Conservation (phyloP, 371 early-diverging fungal species). For the Mortierella sp. region DNA sequence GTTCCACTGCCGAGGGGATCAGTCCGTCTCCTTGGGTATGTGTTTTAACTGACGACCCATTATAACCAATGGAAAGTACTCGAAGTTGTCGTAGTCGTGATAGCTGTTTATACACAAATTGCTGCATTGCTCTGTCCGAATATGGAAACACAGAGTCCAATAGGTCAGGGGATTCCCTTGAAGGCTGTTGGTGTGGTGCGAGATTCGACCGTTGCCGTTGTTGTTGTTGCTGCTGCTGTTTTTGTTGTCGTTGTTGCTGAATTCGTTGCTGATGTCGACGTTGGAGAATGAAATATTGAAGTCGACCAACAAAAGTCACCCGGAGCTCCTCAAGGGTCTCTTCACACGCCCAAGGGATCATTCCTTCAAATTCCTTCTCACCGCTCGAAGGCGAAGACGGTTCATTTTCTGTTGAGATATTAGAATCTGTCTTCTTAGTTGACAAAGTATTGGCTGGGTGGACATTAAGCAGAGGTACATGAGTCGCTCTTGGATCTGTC, state of each 20-base stretch:
- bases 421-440: too few species aligned
- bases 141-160: too few species aligned
- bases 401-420: too few species aligned
- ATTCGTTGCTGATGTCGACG: too few species aligned
- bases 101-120: constrained; percentile 14
- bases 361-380: constrained; percentile 1
- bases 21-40: too few species aligned
- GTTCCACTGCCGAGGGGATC: constrained; percentile 16
- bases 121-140: constrained; percentile 1
- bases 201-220: too few species aligned
- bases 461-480: background rate
- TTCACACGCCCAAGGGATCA: constrained; percentile 17
- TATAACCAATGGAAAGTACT: constrained; percentile 22
- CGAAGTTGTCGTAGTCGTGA: constrained; percentile 16
- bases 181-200: too few species aligned
- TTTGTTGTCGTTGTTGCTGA: too few species aligned
- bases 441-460: too few species aligned
- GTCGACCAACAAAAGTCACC: constrained; percentile 20
- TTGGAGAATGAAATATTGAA: background rate
- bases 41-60: constrained; percentile 5
- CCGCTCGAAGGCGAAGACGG: background rate
- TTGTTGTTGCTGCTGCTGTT: too few species aligned
- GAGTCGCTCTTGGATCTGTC: background rate
- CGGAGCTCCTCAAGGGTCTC: constrained; percentile 24
- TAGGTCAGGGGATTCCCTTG: too few species aligned